phyloP scores from a whole-genome alignment of 202 grass and related monocot species.

The Panicum hallii region DNA sequence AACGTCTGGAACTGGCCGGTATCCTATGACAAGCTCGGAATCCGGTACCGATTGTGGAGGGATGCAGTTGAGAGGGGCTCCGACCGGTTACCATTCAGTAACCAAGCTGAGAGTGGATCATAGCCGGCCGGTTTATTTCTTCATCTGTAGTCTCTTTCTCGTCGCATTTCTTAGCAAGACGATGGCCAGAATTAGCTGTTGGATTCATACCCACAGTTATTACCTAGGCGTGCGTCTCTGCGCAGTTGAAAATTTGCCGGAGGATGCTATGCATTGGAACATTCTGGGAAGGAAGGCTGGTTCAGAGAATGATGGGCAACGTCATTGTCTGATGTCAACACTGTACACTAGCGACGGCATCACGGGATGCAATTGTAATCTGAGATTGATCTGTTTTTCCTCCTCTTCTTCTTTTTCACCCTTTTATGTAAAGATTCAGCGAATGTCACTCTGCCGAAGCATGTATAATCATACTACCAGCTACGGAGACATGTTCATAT shows the following conservation, averaged over 20 bases:
- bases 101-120: constrained; percentile 57
- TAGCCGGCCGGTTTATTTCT: constrained; percentile 40
- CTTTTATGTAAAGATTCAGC: constrained; percentile 42
- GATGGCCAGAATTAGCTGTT: constrained; percentile 38
- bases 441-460: constrained; percentile 27
- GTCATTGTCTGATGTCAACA: constrained; percentile 52
- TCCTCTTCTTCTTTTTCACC: constrained; percentile 19
- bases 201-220: constrained; percentile 40
- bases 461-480: constrained; percentile 33
- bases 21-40: constrained; percentile 91
- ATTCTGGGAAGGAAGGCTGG: constrained; percentile 24
- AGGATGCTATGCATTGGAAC: constrained; percentile 22
- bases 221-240: constrained; percentile 33
- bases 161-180: constrained; percentile 43
- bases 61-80: constrained; percentile 68
- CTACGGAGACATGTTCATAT: constrained; percentile 14
- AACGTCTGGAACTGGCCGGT: constrained; percentile 93
- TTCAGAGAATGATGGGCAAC: constrained; percentile 20
- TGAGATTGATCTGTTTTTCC: constrained; percentile 47
- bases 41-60: constrained; percentile 87
- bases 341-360: constrained; percentile 64
- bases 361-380: constrained; percentile 47
- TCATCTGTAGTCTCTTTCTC: constrained; percentile 39
- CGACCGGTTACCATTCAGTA: constrained; percentile 67
- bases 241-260: constrained; percentile 17